Evolutionary conservation across 176 grass and related monocot genomes (phyloP).

Genomic region (Rhynchospora tenuis): DNA sequence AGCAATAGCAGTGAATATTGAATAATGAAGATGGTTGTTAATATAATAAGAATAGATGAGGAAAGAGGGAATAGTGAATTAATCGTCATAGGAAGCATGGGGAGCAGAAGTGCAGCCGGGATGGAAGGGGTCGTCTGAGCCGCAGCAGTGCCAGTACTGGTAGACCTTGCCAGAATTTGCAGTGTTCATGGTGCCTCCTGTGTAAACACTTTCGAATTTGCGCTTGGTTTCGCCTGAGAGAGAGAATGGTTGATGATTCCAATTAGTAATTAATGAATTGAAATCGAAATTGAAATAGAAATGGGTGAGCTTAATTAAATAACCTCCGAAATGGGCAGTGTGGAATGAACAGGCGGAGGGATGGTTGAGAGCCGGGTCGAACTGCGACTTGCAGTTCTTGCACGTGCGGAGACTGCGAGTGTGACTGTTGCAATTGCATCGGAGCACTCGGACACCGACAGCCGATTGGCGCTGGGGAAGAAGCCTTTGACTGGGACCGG

Average conservation of each 20-base stretch:
- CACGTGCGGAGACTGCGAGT: slow-evolving; percentile 57
- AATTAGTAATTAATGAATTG: not conserved
- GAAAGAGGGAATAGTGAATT: too few species aligned
- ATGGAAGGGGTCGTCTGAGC: slow-evolving; percentile 80
- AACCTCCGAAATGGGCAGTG: slow-evolving; percentile 55
- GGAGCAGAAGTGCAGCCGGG: slow-evolving; percentile 69
- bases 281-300: not conserved
- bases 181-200: slow-evolving; percentile 76
- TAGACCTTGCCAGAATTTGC: slow-evolving; percentile 73
- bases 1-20: too few species aligned
- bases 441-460: too few species aligned
- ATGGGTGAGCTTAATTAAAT: too few species aligned
- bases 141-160: slow-evolving; percentile 98
- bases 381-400: slow-evolving; percentile 85
- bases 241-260: too few species aligned
- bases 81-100: slow-evolving; percentile 81
- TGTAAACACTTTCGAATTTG: slow-evolving; percentile 90
- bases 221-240: slow-evolving; percentile 79
- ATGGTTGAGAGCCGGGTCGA: slow-evolving; percentile 58
- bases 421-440: not conserved
- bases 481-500: too few species aligned
- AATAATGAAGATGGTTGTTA: too few species aligned
- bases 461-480: too few species aligned
- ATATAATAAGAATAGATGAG: too few species aligned
- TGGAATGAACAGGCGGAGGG: slow-evolving; percentile 49